phyloP scores from a whole-genome alignment of 2,329 filamentous ascomycete genomes.

The Pseudocercospora eumusae region DNA sequence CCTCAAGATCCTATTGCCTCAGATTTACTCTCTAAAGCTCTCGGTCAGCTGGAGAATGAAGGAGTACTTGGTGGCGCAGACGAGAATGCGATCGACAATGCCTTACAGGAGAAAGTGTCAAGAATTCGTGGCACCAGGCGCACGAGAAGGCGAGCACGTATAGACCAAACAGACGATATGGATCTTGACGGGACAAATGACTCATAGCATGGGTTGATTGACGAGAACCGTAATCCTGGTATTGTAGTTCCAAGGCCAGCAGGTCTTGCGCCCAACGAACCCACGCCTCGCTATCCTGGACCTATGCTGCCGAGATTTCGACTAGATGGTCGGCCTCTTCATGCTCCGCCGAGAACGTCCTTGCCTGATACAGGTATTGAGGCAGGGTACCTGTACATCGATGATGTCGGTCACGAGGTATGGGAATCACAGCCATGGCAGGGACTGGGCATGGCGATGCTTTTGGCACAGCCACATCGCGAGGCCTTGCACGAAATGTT shows the following conservation, averaged over 20 bases:
- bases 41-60: conserved; percentile 61
- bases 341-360: background rate
- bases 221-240: background rate
- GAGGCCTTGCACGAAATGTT: background rate
- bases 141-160: conserved; percentile 10
- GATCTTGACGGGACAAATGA: conserved; percentile 28
- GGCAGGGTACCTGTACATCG: background rate
- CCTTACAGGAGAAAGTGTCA: conserved; percentile 25
- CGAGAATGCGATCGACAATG: conserved; percentile 38
- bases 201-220: background rate
- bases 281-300: background rate
- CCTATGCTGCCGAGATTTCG: conserved; percentile 4
- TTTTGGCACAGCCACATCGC: background rate
- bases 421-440: background rate
- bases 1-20: conserved; percentile 81
- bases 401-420: background rate
- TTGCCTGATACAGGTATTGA: background rate
- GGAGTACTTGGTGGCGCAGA: conserved; percentile 52
- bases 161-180: conserved; percentile 23
- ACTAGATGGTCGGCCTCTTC: background rate
- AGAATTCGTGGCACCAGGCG: conserved; percentile 20
- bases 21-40: conserved; percentile 71
- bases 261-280: background rate
- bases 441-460: background rate
- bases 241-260: background rate